Conservation (phyloP, 805 yeast species). For the Barnettozyma siamensis region DNA sequence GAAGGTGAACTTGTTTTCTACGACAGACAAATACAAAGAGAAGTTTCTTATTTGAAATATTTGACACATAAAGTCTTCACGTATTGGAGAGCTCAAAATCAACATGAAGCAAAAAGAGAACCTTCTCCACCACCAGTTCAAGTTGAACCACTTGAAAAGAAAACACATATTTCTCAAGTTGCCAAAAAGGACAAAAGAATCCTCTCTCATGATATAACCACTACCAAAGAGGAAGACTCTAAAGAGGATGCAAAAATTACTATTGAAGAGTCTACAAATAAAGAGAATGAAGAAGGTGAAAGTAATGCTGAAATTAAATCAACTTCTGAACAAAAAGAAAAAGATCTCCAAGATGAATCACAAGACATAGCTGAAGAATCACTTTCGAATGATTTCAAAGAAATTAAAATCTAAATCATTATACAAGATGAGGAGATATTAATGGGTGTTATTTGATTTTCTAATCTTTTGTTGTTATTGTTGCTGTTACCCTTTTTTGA, state of each 20-base stretch:
- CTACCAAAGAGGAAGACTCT: constrained; percentile 5
- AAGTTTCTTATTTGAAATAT: constrained; percentile 37
- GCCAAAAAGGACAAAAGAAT: constrained; percentile 18
- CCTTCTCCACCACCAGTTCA: neutral
- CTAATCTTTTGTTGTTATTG: neutral
- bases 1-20: constrained; percentile 71
- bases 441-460: neutral
- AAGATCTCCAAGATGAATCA: constrained; percentile 4
- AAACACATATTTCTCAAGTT: constrained; percentile 9
- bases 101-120: neutral
- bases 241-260: neutral
- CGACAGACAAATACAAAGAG: constrained; percentile 49
- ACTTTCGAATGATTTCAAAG: constrained; percentile 19
- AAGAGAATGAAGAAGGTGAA: constrained; percentile 1
- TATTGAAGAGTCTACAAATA: neutral
- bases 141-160: constrained; percentile 4
- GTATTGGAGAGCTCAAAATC: constrained; percentile 16
- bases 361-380: constrained; percentile 9
- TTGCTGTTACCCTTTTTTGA: too few relatives aligned
- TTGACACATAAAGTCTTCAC: constrained; percentile 30
- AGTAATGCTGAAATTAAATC: neutral
- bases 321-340: constrained; percentile 2
- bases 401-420: constrained; percentile 14
- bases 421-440: neutral
- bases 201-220: constrained; percentile 19